Base-by-base conservation (phyloP, 2,329 filamentous ascomycete species). In the Xylariaceae sp. region DNA sequence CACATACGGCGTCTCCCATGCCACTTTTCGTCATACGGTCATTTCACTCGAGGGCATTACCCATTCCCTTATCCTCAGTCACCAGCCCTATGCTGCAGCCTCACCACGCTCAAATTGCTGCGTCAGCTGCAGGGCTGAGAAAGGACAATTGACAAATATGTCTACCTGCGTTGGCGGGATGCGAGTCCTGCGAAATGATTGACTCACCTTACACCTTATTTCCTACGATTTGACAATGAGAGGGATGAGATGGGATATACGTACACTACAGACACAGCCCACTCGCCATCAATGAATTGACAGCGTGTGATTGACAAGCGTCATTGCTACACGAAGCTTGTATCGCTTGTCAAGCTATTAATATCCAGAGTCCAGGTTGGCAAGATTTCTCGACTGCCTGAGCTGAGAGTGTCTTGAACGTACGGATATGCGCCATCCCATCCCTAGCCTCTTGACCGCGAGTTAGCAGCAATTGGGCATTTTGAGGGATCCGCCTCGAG, bases 331-430 rank as follows among this genome's bases (percentile, higher is more conserved):
- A n/a, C 45, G 46, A 37, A 52, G 46, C 32, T 53, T 47, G 44
- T 42, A 11, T 11, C 35, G 35, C 12, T 12, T 44, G 31, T 39
- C 37, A 45, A 41, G 32, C 49, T 52, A 47, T 51, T 53, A 50
- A 58, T 50, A 52, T 50, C 46, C 45, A 53, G 57, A 47, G 44
- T 51, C 49, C 35, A 53, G 44, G 48, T 34, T 29, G 40, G 12
- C 37, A 44, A 45, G 9, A 44, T 45, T 19, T 49, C 30, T 29
- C 49, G 42, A 26, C 12, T 37, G 37, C 31, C 49, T 53, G 31
- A 55, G 57, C 54, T 57, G 55, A 57, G 51, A 34, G 35, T 19
- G 35, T 37, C 35, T 7, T 37, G 32, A 34, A 6, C 5, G 32
- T 34, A 8, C 8, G 8, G 32, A 8, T 41, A 19, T 27, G 37